Evolutionary conservation across 202 grass and related monocot genomes (phyloP).

Genomic region (Hordeum pubiflorum): DNA sequence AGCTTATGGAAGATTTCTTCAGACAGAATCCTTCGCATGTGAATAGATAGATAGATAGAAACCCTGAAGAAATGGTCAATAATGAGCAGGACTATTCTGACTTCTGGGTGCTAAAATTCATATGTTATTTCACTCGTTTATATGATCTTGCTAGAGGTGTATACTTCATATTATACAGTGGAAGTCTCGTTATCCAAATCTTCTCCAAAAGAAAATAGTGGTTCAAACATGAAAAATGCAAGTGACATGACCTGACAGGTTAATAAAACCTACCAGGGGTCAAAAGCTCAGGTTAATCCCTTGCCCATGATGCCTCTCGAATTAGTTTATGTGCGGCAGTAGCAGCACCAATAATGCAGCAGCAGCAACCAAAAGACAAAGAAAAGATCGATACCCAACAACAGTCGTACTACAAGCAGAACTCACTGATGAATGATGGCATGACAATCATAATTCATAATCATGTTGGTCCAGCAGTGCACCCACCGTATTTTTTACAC

Average conservation of each 20-base stretch:
- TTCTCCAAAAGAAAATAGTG: too few relatives aligned
- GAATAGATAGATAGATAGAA: too few relatives aligned
- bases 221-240: too few relatives aligned
- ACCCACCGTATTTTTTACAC: conserved; percentile 26
- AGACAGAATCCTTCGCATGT: too few relatives aligned
- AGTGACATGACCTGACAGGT: neutral
- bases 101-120: neutral
- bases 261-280: neutral
- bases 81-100: conserved; percentile 8
- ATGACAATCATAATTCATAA: conserved; percentile 30
- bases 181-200: neutral
- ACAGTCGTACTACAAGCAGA: neutral
- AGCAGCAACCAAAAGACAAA: conserved; percentile 31
- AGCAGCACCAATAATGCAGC: conserved; percentile 21
- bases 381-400: neutral
- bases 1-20: too few relatives aligned
- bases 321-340: neutral
- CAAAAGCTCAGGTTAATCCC: neutral
- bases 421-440: conserved; percentile 21
- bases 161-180: neutral
- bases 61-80: too few relatives aligned
- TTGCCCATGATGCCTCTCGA: neutral
- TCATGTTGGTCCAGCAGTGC: conserved; percentile 15
- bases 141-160: neutral
- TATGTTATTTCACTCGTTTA: neutral